A percentile compares a stretch with the other conserved stretches of the same genome.
Conservation (phyloP, 1,139 yeast genomes). For the Suhomyces bolitotheri region DNA sequence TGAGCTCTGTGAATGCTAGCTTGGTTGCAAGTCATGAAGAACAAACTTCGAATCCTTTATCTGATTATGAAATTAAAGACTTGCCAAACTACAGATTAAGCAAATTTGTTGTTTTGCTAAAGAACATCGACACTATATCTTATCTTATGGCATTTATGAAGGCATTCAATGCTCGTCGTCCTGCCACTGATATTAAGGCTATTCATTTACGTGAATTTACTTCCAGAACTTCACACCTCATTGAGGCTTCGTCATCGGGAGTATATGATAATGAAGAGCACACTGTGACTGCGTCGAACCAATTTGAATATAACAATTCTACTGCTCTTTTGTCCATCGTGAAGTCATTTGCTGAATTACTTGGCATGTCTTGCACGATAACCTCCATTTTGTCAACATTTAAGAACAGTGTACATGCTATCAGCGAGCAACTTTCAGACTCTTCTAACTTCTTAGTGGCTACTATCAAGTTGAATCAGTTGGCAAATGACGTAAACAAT, state of each 20-base stretch:
- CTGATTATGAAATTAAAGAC: slow-evolving; percentile 16
- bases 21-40: slow-evolving; percentile 2
- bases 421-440: slow-evolving; percentile 34
- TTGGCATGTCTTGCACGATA: slow-evolving; percentile 52
- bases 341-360: slow-evolving; percentile 53
- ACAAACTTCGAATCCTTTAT: slow-evolving; percentile 9
- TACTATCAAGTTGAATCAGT: slow-evolving; percentile 24
- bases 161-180: slow-evolving; percentile 21
- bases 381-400: slow-evolving; percentile 53
- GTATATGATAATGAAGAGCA: slow-evolving; percentile 18
- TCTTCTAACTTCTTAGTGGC: slow-evolving; percentile 29
- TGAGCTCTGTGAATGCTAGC: background rate
- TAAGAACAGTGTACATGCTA: slow-evolving; percentile 29
- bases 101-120: slow-evolving; percentile 30
- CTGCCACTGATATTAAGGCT: slow-evolving; percentile 48
- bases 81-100: slow-evolving; percentile 24
- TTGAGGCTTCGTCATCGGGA: slow-evolving; percentile 54
- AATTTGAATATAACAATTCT: slow-evolving; percentile 37
- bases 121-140: slow-evolving; percentile 35
- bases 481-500: slow-evolving; percentile 22
- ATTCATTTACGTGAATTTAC: slow-evolving; percentile 59
- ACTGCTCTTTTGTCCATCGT: slow-evolving; percentile 54
- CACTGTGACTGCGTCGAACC: slow-evolving; percentile 17
- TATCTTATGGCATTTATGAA: slow-evolving; percentile 35
- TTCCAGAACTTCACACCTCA: slow-evolving; percentile 65